phyloP scores from a whole-genome alignment of 495 filamentous ascomycete species.

The Pyrenopolyporus hunteri region DNA sequence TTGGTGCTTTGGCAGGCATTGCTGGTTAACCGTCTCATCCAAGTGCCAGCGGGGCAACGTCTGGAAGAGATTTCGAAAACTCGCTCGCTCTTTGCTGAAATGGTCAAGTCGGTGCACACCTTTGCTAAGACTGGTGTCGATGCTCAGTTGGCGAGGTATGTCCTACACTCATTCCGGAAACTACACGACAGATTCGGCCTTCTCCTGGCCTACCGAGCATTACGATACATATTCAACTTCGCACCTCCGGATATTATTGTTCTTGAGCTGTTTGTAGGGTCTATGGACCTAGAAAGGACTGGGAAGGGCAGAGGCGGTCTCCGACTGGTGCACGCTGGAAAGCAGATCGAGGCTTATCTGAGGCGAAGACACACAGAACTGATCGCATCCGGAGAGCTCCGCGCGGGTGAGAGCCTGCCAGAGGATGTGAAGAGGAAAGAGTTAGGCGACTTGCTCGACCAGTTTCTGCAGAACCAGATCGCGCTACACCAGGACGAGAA shows the following conservation, averaged over 20 bases:
- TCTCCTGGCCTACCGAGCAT: slow-evolving; percentile 63
- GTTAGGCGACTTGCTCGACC: slow-evolving; percentile 35
- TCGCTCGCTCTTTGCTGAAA: slow-evolving; percentile 65
- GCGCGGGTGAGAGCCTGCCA: slow-evolving; percentile 10
- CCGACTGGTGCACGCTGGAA: slow-evolving; percentile 43
- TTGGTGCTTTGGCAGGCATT: slow-evolving; percentile 65
- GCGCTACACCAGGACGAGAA: slow-evolving; percentile 43
- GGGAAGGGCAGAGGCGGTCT: slow-evolving; percentile 42
- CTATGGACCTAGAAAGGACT: slow-evolving; percentile 42
- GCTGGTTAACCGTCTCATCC: slow-evolving; percentile 48
- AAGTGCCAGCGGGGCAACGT: slow-evolving; percentile 49
- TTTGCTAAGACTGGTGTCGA: slow-evolving; percentile 43
- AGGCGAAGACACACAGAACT: slow-evolving; percentile 28
- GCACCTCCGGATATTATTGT: slow-evolving; percentile 49
- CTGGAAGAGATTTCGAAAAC: slow-evolving; percentile 56
- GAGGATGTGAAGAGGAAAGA: slow-evolving; percentile 33
- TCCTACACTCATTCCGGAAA: slow-evolving; percentile 55
- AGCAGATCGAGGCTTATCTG: slow-evolving; percentile 41
- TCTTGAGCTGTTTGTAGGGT: slow-evolving; percentile 49
- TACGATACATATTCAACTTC: slow-evolving; percentile 61
- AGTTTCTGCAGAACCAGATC: slow-evolving; percentile 39
- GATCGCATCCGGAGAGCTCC: slow-evolving; percentile 18
- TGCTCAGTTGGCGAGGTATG: slow-evolving; percentile 46
- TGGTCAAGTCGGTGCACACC: slow-evolving; percentile 55
- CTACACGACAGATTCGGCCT: slow-evolving; percentile 57